These are phyloP conservation scores for Claviceps citrina DNA, from an alignment of 2,329 filamentous ascomycete species.

Conservation along the genomic window DNA sequence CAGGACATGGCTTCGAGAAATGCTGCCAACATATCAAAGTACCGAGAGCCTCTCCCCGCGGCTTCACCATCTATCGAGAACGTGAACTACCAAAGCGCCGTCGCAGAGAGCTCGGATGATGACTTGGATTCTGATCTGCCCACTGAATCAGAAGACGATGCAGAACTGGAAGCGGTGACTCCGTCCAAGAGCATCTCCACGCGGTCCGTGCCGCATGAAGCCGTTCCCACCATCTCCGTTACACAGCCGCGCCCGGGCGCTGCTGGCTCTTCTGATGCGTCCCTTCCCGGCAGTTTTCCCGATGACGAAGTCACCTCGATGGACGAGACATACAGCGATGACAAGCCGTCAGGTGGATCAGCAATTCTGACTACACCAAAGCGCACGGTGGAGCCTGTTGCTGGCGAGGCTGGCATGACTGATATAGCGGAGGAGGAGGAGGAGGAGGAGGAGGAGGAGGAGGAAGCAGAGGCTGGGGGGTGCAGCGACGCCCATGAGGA, in stretches of 20 bases:
- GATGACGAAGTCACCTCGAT: neutral
- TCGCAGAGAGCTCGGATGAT: slow-evolving; percentile 19
- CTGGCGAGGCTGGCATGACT: slow-evolving; percentile 15
- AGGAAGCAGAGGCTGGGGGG: slow-evolving; percentile 39
- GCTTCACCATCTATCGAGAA: slow-evolving; percentile 56
- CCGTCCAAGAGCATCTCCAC: neutral
- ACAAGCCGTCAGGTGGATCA: slow-evolving; percentile 4
- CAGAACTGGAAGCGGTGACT: slow-evolving; percentile 1
- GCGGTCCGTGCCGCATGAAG: neutral
- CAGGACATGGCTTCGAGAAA: slow-evolving; percentile 39
- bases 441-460: slow-evolving; percentile 27
- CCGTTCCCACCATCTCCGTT: slow-evolving; percentile 3
- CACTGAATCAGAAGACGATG: slow-evolving; percentile 6
- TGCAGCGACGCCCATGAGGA: slow-evolving; percentile 71
- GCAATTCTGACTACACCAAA: slow-evolving; percentile 6
- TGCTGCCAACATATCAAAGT: slow-evolving; percentile 39
- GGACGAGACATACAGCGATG: neutral
- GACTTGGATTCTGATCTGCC: slow-evolving; percentile 11
- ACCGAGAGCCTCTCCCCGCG: slow-evolving; percentile 51
- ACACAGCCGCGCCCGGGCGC: slow-evolving; percentile 4
- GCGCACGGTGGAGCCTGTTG: slow-evolving; percentile 10
- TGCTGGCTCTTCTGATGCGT: neutral
- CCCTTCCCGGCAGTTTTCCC: slow-evolving; percentile 5
- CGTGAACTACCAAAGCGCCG: slow-evolving; percentile 44
- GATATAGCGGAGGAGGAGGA: slow-evolving; percentile 23